A percentile compares a stretch with the other conserved stretches of the same genome.
Evolutionary conservation across 169 alveolate species (phyloP).

Genomic region (Plasmodium ovale): DNA sequence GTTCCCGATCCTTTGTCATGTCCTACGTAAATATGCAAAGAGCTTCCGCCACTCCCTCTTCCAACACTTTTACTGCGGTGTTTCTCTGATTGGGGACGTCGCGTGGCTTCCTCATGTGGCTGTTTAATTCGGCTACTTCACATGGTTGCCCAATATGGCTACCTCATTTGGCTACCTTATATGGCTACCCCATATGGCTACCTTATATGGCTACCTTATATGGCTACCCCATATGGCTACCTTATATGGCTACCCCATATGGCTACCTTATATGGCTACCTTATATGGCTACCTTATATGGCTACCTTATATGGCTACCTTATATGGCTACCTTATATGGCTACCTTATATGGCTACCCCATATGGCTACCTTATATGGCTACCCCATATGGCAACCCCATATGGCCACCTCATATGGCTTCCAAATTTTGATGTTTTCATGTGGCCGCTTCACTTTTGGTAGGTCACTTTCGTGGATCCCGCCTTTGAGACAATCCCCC

Average conservation of each 20-base stretch:
- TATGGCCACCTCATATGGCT: not conserved
- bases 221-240: no score
- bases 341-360: not conserved
- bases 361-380: no score
- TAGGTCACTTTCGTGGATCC: slow-evolving; percentile 51
- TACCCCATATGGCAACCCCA: no score
- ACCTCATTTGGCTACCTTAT: no score
- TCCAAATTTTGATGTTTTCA: not conserved
- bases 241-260: no score
- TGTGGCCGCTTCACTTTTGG: not conserved
- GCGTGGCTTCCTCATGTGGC: no score
- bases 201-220: not conserved
- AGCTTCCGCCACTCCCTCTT: not conserved
- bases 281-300: no score
- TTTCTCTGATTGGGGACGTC: no score
- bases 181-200: no score
- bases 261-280: not conserved
- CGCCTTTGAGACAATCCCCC: slow-evolving; percentile 45
- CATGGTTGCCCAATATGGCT: no score
- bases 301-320: no score
- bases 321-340: not conserved
- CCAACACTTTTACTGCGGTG: no score
- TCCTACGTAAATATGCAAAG: slow-evolving; percentile 32
- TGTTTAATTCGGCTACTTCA: not conserved
- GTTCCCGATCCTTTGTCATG: slow-evolving; percentile 10